Evolutionary conservation across 495 filamentous ascomycete genomes (phyloP), one percentile per base, ranked within the genome.

Genomic region (Astrocystis sublimbata): DNA sequence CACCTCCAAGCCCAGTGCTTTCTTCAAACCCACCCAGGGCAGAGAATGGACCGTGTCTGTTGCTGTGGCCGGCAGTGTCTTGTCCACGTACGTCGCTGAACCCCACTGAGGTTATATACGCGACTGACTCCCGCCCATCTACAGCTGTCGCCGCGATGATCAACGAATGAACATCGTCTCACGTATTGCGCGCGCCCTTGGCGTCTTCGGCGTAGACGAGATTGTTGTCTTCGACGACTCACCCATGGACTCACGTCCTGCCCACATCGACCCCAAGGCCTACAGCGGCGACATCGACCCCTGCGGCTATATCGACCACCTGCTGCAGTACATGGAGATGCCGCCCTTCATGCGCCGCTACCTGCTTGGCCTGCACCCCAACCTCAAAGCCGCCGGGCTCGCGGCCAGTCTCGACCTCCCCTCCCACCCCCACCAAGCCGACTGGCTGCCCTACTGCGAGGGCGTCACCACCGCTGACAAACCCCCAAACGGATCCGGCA

Each of bases 201-300:
- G 89, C 24, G 87, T 92, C 60, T 92, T 91, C 69, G 87, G 82
- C 62, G 83, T 92, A 54, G 90, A 93, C 66, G 90, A 93, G 72
- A 79, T 93, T 28, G 78, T 92, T 45, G 71, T 92, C 57, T 92
- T 87, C 70, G 83, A 90, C 49, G 89, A 92, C 70, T 78, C 73
- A 40, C 78, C 73, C 0, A 24, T 65, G 13, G 68, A 74, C 33
- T 69, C 74, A 21, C 78, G 76, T 42, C 67, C 75, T 33, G 47
- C 62, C 15, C 73, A 79, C 30, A 73, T 77, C 23, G 75, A 81
- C 40, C 69, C 75, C 15, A 76, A 78, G 6, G 75, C 75, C 23
- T 88, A 89, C 65, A 89, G 87, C 0, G 88, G 85, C 52, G 85
- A 81, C 55, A 71, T 80, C 1, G 84, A 91, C 63, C 88, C 89